Evolutionary conservation across 192 early-diverging fungal genomes (phyloP), one percentile per base, ranked within the genome.

Genomic region (Backusella luteola): DNA sequence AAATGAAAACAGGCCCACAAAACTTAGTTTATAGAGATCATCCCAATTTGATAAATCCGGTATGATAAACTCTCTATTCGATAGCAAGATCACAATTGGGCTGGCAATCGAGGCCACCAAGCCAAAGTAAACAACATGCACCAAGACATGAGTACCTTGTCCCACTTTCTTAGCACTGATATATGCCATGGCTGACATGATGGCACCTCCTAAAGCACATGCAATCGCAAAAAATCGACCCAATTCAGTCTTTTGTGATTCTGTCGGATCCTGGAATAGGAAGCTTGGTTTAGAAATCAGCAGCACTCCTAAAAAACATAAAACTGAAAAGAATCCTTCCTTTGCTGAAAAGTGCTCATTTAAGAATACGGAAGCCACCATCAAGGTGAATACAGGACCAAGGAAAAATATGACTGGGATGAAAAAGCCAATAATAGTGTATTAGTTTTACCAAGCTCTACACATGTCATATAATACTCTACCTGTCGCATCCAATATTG

Each of bases 51-150:
- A 32, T 74, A 15, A 63, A 63, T 66, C 7, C 59, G 8, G 3
- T 84, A 81, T 0, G 67, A 32, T 0, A 88, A 89, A 67, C 71
- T 42, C 11, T 83, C 75, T 52, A 77, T 86, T 6, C 69, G 76
- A 23, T 85, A 83, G 15, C 6, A 49, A 66, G 15, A 89, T 69
- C 1, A 82, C 87, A 78, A 88, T 7, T 42, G 74, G 6, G 73
- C 77, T 66, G 19, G 92, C 69, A 1, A 90, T 56, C 34, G 88
- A 80, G 34, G 90, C 89, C 53, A 92, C 73, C 7, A 81, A 78
- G 8, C 94, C 94, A 84, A 93, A 93, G 71, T 94, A 94, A 29
- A 89, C 87, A 6, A 94, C 91, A 71, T 94, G 94, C 34, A 93
- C 91, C 86, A 94, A 89, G 15, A 86, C 90, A 74, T 93, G 91